phyloP scores from a whole-genome alignment of 2,329 filamentous ascomycete species.

The Beauveria caledonica region DNA sequence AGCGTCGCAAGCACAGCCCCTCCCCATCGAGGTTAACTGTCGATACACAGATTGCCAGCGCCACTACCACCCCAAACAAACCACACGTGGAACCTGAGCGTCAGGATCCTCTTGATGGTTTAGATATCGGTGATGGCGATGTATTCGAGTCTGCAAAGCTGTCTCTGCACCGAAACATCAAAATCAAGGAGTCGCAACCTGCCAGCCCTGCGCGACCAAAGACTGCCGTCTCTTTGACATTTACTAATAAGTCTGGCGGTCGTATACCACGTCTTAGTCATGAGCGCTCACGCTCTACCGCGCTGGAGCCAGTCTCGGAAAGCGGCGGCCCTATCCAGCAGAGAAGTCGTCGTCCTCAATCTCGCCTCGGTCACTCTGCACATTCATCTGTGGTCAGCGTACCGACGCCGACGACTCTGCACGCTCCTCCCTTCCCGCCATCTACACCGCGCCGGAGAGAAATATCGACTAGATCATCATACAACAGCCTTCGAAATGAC shows the following conservation, averaged over 20 bases:
- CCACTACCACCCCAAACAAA: slow-evolving; percentile 20
- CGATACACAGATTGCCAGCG: slow-evolving; percentile 23
- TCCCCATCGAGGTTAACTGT: slow-evolving; percentile 43
- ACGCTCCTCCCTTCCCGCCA: slow-evolving; percentile 44
- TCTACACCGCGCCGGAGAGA: slow-evolving; percentile 55
- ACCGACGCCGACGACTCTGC: slow-evolving; percentile 50
- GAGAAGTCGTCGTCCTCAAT: slow-evolving; percentile 53
- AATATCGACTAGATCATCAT: slow-evolving; percentile 46
- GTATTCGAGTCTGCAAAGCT: slow-evolving; percentile 73
- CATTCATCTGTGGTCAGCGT: slow-evolving; percentile 62
- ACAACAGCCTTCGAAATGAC: slow-evolving; percentile 46
- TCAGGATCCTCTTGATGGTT: slow-evolving; percentile 77
- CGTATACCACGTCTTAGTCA: slow-evolving; percentile 73
- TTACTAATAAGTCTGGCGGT: slow-evolving; percentile 69
- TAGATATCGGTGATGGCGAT: slow-evolving; percentile 80
- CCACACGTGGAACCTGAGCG: slow-evolving; percentile 36
- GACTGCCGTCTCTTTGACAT: slow-evolving; percentile 78
- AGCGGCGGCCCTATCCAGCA: slow-evolving; percentile 64
- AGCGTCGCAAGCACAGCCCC: slow-evolving; percentile 56
- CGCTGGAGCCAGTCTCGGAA: slow-evolving; percentile 89
- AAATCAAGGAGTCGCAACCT: slow-evolving; percentile 65
- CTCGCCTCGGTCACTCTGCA: slow-evolving; percentile 58
- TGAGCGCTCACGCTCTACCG: slow-evolving; percentile 59
- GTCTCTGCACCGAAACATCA: slow-evolving; percentile 84
- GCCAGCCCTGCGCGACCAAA: slow-evolving; percentile 63